A percentile compares a stretch with the other conserved stretches of the same genome.
Conservation (phyloP, 306 rosid genomes). For the Gastrolobium bilobum region DNA sequence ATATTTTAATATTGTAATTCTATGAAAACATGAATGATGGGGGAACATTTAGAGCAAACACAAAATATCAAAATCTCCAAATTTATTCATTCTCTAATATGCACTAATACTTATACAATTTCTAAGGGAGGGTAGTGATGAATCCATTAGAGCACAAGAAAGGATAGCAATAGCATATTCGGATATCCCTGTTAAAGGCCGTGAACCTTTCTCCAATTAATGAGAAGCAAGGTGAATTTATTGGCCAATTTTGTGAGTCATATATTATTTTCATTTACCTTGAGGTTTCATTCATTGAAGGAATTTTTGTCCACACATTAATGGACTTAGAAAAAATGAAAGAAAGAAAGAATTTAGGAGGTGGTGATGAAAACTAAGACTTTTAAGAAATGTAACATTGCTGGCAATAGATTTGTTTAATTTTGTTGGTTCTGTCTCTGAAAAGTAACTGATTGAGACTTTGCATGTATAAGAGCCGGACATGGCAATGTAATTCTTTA, state of each 20-base stretch:
- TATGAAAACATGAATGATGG: conserved; percentile 29
- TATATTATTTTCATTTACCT: conserved; percentile 39
- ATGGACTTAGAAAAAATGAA: background rate
- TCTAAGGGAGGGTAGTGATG: conserved; percentile 43
- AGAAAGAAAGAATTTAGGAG: conserved; percentile 2
- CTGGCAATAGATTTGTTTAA: conserved; percentile 16
- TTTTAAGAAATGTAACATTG: conserved; percentile 29
- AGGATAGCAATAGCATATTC: conserved; percentile 57
- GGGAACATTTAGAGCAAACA: conserved; percentile 35
- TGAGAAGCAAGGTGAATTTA: conserved; percentile 36
- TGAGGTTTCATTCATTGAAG: conserved; percentile 36
- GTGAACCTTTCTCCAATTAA: conserved; percentile 45
- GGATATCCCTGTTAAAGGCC: conserved; percentile 47
- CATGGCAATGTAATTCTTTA: conserved; percentile 3
- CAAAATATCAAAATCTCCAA: conserved; percentile 17
- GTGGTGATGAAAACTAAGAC: conserved; percentile 27
- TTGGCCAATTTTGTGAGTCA: conserved; percentile 38
- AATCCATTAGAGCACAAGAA: conserved; percentile 51
- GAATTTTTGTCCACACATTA: conserved; percentile 30
- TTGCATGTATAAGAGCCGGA: conserved; percentile 20
- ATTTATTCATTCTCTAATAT: conserved; percentile 16
- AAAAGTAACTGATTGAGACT: background rate
- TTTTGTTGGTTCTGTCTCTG: background rate
- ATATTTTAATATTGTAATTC: background rate
- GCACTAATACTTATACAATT: conserved; percentile 27